Base-by-base conservation (phyloP, 83 land plant species). In the Picea abies region DNA sequence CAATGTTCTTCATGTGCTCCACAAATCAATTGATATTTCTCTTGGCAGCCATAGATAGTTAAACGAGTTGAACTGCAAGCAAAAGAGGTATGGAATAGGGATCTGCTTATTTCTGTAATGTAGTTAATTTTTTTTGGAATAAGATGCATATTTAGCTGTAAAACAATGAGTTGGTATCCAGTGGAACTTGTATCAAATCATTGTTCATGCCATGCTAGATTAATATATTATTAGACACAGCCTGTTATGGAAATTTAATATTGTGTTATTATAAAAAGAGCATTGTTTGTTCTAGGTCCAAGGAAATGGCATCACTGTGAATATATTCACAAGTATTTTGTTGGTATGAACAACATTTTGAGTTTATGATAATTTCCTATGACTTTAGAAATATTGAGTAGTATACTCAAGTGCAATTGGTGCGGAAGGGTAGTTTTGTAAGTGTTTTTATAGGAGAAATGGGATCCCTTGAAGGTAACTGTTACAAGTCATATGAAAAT, bases 401-500 rank as follows among this genome's bases (percentile, higher is more conserved):
- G 49, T n/a, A 49, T 41, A n/a, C n/a, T n/a, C 44, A 5, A 44
- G 15, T 73, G 22, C 58, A 39, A n/a, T n/a, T n/a, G n/a, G 75
- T 35, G 6, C 14, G 76, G 76, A 71, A 71, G 25, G 76, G 52
- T 49, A 10, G 15, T 47, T 47, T 29, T n/a, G 78, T 73, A 47
- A 73, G 2, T 22, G 3, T 56, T 56, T 56, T 47, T n/a, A 26
- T 22, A n/a, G 58, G 41, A 73, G 78, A 17, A 41, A 73, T 73
- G 78, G 78, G 78, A 23, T 73, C 78, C 29, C 23, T 73, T 47
- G 58, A 73, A 44, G 52, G 47, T 73, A 44, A 19, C 39, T 3
- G 76, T 37, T 35, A 71, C 39, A 23, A 71, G 20, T 26, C 4
- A 12, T 56, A 68, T 29, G 35, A 29, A 14, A 29, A 9, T 71